Evolutionary conservation across 1,284 basidiomycete species (phyloP).

Genomic region (Veloboletus limbatus): DNA sequence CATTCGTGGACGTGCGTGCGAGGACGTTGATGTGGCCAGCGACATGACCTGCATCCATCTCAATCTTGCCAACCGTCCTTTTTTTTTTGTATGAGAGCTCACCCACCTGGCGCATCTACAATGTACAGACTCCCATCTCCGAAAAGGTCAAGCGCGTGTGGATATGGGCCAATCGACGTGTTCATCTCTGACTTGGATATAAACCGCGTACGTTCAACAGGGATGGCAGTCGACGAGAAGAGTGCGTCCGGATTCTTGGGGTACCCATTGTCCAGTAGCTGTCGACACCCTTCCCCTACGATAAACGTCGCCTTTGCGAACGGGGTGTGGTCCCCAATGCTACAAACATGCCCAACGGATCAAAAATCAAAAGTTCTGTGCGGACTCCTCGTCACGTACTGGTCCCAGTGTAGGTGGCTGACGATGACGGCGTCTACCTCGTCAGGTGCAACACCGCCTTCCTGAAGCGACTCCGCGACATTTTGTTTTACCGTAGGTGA

Average conservation of each 20-base stretch:
- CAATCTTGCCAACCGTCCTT: not conserved
- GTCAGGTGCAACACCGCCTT: slow-evolving; percentile 43
- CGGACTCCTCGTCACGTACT: slow-evolving; percentile 22
- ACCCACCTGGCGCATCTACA: slow-evolving; percentile 45
- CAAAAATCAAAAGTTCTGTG: not conserved
- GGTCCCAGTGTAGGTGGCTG: slow-evolving; percentile 49
- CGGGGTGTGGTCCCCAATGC: slow-evolving; percentile 42
- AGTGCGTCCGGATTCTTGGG: slow-evolving; percentile 39
- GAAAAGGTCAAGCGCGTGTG: slow-evolving; percentile 50
- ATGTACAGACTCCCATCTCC: slow-evolving; percentile 57
- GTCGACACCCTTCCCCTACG: slow-evolving; percentile 38
- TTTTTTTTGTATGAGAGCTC: not conserved
- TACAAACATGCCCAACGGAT: slow-evolving; percentile 9
- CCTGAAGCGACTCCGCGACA: slow-evolving; percentile 46
- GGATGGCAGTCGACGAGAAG: slow-evolving; percentile 40
- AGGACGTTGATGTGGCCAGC: slow-evolving; percentile 44
- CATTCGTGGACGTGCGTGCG: slow-evolving; percentile 52
- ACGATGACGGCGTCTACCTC: slow-evolving; percentile 46
- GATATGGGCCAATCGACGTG: slow-evolving; percentile 48
- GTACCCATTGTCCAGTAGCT: slow-evolving; percentile 39
- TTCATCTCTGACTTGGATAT: slow-evolving; percentile 37
- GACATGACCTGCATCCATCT: slow-evolving; percentile 17
- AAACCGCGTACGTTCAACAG: slow-evolving; percentile 40
- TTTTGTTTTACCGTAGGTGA: slow-evolving; percentile 37
- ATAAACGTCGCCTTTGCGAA: slow-evolving; percentile 50